Evolutionary conservation across 352 stramenopile genomes (phyloP), one percentile per base, ranked within the genome.

Genomic region (Phytophthora boehmeriae): DNA sequence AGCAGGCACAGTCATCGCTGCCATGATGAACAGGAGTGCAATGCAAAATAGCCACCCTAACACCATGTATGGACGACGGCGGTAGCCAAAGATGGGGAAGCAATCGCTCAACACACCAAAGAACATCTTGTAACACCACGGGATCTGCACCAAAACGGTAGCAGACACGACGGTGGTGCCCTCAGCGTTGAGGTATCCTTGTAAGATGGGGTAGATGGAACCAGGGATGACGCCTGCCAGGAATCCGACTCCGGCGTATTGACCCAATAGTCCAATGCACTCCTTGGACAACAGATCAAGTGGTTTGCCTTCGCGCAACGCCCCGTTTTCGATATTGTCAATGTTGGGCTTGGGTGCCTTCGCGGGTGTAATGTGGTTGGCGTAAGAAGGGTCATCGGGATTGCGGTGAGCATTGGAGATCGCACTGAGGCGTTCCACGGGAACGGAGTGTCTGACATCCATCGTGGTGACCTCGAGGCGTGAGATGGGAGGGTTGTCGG

Each of bases 91-190:
- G 35, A 85, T 80, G 9, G 75, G 75, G 20, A 82, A 66, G 30
- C 69, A 80, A 56, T 85, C 75, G 41, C 71, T 78, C 23, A 80
- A 43, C 8, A 82, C 49, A 19, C 68, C 75, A 47, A 85, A 82
- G 35, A 85, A 66, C 38, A 75, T 73, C 52, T 85, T 85, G 63
- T 80, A 76, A 11, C 58, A 80, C 63, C 68, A 85, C 5, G 73
- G 73, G 4, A 85, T 66, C 47, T 77, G 70, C 14, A 85, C 72
- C 27, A 80, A 42, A n/a, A 80, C 59, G 5, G 65, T 76, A 0
- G 75, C 75, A 2, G 75, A 77, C 10, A 78, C 71, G 14, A 75
- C 66, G 16, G 67, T 77, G 9, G 71, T 81, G 32, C 72, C 75
- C 22, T 80, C 71, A 48, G 73, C 69, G 23, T 84, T 81, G 34